Evolutionary conservation across 345 rosid genomes (phyloP), one percentile per base, ranked within the genome.

Genomic region (Nephelium lappaceum): DNA sequence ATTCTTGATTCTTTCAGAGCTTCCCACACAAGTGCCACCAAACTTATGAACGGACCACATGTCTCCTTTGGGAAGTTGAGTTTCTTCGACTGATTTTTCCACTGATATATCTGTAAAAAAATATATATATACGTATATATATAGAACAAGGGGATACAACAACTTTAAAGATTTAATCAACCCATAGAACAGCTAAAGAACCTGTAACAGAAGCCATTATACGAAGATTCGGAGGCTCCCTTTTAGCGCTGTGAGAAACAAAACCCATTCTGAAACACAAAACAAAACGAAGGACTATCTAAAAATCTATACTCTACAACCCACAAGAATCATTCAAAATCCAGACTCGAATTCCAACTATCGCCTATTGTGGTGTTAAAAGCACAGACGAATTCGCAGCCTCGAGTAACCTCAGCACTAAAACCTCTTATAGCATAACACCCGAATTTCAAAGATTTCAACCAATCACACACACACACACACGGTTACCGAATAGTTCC

Each of bases 1-100:
- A 82, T 91, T 94, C 89, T 89, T 92, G 42, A 97, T 92, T 77
- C 97, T 87, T 81, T 94, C 89, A 6, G 96, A 91, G 69, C 82
- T 97, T 62, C 98, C 99, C 77, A 97, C 95, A 47, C 99, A 97
- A 3, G 99, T 97, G 41, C 99, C 99, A 49, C 99, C 98, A 81
- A 97, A 97, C 88, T 94, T 97, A 41, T 94, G 98, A 77, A 97
- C 93, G 25, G 95, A 89, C 99, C 99, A 97, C 85, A 64, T 77
- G 45, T 87, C 88, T 69, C 98, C 98, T 77, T 88, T 92, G 0
- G 91, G 92, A 71, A 94, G 82, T 42, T 77, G 79, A 81, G 80
- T 82, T 76, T 90, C 81, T 53, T 90, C 93, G 41, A 77, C 74
- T 0, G 87, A 65, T 51, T 78, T 82, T 78, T 86, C 93, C 42